phyloP scores from a whole-genome alignment of 768 basidiomycete genomes.

The Cyclocybe aegerita region DNA sequence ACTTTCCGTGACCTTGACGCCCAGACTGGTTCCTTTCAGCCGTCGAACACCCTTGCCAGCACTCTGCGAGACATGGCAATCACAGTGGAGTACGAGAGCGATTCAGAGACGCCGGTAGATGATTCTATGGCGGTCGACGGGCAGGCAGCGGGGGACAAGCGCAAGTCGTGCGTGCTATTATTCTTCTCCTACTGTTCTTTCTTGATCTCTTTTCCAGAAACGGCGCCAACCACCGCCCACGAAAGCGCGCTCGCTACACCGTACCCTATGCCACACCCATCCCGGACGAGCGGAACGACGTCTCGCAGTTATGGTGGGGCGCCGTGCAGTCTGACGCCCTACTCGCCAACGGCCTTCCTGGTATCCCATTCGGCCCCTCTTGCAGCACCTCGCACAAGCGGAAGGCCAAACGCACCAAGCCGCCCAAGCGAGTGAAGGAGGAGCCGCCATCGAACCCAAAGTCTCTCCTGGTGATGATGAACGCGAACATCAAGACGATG shows the following conservation, averaged over 20 bases:
- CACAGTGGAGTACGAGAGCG: slow-evolving; percentile 33
- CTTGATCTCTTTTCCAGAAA: slow-evolving; percentile 26
- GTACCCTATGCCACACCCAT: slow-evolving; percentile 37
- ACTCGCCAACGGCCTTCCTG: slow-evolving; percentile 64
- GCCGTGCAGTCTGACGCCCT: slow-evolving; percentile 62
- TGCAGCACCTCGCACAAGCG: slow-evolving; percentile 15
- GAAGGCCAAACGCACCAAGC: slow-evolving; percentile 7
- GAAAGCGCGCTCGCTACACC: slow-evolving; percentile 59
- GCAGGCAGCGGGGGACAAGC: slow-evolving; percentile 53
- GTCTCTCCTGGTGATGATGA: slow-evolving; percentile 69
- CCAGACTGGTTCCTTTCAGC: slow-evolving; percentile 35
- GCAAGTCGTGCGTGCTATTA: slow-evolving; percentile 45
- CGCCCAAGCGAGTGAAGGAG: slow-evolving; percentile 8
- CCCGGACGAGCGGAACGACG: slow-evolving; percentile 39
- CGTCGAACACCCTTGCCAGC: slow-evolving; percentile 20
- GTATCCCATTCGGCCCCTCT: slow-evolving; percentile 42
- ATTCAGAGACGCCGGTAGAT: slow-evolving; percentile 23
- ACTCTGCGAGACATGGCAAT: slow-evolving; percentile 36
- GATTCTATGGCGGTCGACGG: slow-evolving; percentile 26
- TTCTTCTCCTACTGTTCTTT: background rate
- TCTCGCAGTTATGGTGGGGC: slow-evolving; percentile 72
- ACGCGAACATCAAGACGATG: slow-evolving; percentile 73
- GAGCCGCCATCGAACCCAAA: slow-evolving; percentile 30
- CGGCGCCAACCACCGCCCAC: slow-evolving; percentile 44
- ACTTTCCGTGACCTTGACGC: slow-evolving; percentile 60